phyloP scores from a whole-genome alignment of 331 rosid species.

The Phaseolus coccineus region DNA sequence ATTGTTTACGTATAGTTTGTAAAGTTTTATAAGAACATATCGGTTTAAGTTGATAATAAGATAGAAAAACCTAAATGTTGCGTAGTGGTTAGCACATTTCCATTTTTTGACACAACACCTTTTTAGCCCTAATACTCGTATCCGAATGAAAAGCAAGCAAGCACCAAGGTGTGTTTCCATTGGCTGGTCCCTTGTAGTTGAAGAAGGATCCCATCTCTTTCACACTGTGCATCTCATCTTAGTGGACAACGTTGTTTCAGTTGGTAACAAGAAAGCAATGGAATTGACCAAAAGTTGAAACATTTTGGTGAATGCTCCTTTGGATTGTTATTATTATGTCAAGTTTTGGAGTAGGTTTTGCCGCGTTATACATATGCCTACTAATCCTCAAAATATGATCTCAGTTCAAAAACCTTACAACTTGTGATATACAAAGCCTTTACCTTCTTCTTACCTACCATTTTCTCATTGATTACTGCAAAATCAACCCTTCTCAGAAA shows the following conservation, averaged over 20 bases:
- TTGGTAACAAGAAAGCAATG: neutral
- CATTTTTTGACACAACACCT: neutral
- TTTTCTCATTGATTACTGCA: neutral
- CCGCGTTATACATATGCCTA: too few relatives aligned
- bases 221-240: neutral
- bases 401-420: neutral
- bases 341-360: neutral
- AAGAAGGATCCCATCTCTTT: slow-evolving; percentile 5
- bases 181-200: neutral
- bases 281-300: neutral
- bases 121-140: neutral
- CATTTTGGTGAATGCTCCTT: neutral
- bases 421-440: too few relatives aligned
- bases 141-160: slow-evolving; percentile 3
- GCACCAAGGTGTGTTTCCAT: neutral
- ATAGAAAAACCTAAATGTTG: neutral
- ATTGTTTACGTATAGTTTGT: too few relatives aligned
- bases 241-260: slow-evolving; percentile 8
- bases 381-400: neutral
- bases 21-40: too few relatives aligned
- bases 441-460: neutral
- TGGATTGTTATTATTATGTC: neutral
- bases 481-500: neutral
- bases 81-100: neutral
- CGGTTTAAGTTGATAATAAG: too few relatives aligned